Evolutionary conservation across 1,139 yeast genomes (phyloP).

Genomic region (Casaregolazyma suthepensis): DNA sequence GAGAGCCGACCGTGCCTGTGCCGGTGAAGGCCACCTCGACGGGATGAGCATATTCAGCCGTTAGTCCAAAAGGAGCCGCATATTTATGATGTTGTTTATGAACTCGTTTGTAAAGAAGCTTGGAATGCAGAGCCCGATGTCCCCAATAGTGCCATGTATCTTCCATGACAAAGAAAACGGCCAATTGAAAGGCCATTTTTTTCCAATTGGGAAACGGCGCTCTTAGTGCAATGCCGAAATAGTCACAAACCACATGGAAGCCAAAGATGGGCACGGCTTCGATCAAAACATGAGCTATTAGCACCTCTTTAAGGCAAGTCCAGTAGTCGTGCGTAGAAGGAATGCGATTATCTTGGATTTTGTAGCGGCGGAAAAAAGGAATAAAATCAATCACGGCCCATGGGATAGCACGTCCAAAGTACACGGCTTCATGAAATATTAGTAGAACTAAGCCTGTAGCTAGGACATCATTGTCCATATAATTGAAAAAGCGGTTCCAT

Average conservation of each 20-base stretch:
- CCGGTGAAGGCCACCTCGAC: conserved; percentile 86
- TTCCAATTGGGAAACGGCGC: conserved; percentile 74
- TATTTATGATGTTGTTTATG: conserved; percentile 96
- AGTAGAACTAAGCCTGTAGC: conserved; percentile 82
- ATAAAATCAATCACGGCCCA: conserved; percentile 76
- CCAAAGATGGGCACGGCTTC: conserved; percentile 96
- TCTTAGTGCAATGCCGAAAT: conserved; percentile 61
- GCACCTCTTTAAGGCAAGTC: conserved; percentile 82
- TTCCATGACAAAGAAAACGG: conserved; percentile 73
- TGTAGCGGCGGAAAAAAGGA: conserved; percentile 69
- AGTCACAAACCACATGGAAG: conserved; percentile 82
- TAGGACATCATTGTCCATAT: conserved; percentile 65
- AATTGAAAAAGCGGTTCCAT: conserved; percentile 78
- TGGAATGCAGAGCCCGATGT: conserved; percentile 82
- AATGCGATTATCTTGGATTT: conserved; percentile 72
- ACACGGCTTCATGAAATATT: conserved; percentile 68
- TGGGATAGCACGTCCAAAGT: conserved; percentile 79
- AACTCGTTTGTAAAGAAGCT: conserved; percentile 78
- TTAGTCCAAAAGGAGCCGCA: conserved; percentile 93
- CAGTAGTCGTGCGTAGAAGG: conserved; percentile 80
- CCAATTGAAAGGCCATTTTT: conserved; percentile 58
- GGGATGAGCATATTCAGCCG: conserved; percentile 97
- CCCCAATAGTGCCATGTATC: conserved; percentile 97
- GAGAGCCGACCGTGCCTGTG: conserved; percentile 91
- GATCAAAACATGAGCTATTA: conserved; percentile 78